Evolutionary conservation across 31 red algal species (phyloP).

Genomic region (Odonthalia washingtoniensis): DNA sequence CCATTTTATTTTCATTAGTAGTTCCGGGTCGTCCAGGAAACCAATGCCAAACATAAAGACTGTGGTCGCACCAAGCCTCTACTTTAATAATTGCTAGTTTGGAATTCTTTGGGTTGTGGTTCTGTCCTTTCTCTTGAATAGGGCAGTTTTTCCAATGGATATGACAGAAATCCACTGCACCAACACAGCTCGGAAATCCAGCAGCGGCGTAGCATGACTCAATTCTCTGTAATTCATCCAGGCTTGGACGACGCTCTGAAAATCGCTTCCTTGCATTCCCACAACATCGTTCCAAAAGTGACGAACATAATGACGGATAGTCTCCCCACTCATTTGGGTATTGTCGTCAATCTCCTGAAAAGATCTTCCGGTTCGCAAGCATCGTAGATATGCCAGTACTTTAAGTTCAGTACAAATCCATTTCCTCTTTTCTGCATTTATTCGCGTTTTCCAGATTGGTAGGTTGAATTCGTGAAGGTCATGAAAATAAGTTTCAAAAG

Average conservation of each 20-base stretch:
- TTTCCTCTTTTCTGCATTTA: too few species aligned
- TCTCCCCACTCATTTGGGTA: not conserved
- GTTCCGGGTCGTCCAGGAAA: not conserved
- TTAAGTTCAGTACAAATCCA: not conserved
- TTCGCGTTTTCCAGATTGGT: not conserved
- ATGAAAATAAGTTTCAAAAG: not conserved
- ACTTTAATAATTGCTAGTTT: not conserved
- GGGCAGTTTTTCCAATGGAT: conserved; percentile 7
- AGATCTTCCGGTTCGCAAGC: not conserved
- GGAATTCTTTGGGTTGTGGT: not conserved
- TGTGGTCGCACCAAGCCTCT: conserved; percentile 3
- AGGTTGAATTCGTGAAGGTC: not conserved
- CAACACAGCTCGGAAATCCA: not conserved
- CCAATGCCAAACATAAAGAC: conserved; percentile 16
- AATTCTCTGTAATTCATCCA: not conserved
- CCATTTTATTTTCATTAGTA: not conserved
- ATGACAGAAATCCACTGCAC: not conserved
- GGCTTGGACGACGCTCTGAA: not conserved
- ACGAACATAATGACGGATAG: not conserved
- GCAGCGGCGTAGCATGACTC: not conserved
- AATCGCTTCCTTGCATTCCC: not conserved
- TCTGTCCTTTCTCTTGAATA: not conserved
- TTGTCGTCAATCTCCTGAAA: not conserved
- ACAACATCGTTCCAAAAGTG: not conserved
- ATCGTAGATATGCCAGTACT: not conserved